phyloP scores from a whole-genome alignment of 2,329 filamentous ascomycete genomes.

The Ophiostoma populinum region DNA sequence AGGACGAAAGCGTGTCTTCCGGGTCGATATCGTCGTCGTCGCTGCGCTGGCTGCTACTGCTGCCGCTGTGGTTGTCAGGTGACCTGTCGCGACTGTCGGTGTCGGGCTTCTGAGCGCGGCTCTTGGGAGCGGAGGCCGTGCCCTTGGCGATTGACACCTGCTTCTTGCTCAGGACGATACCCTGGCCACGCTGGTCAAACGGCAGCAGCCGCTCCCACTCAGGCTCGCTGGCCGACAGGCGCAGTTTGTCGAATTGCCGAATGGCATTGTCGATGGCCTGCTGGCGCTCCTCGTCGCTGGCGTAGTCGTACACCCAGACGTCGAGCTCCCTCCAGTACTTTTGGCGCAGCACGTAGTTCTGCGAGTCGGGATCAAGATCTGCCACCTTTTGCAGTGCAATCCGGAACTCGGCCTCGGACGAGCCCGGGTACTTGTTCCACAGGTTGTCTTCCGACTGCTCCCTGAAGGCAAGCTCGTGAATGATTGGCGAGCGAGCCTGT shows the following conservation, averaged over 20 bases:
- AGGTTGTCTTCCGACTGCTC: slow-evolving; percentile 34
- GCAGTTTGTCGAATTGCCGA: slow-evolving; percentile 39
- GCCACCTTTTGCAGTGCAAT: slow-evolving; percentile 40
- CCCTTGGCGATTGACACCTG: slow-evolving; percentile 41
- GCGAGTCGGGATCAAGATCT: slow-evolving; percentile 27
- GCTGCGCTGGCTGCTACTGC: slow-evolving; percentile 6
- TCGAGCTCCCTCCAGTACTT: slow-evolving; percentile 46
- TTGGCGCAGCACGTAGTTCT: slow-evolving; percentile 39
- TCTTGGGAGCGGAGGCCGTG: slow-evolving; percentile 27
- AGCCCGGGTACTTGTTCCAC: slow-evolving; percentile 30
- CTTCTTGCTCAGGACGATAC: slow-evolving; percentile 43
- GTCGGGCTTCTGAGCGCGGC: slow-evolving; percentile 32
- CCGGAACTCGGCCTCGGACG: slow-evolving; percentile 33
- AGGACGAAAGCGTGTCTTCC: slow-evolving; percentile 9
- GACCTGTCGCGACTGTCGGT: too few relatives aligned
- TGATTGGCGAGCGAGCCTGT: slow-evolving; percentile 28
- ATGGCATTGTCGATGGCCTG: slow-evolving; percentile 44
- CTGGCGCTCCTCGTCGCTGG: slow-evolving; percentile 35
- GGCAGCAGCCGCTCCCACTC: slow-evolving; percentile 46
- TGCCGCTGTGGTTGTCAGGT: slow-evolving; percentile 22
- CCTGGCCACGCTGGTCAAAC: slow-evolving; percentile 38
- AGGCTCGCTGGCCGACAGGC: slow-evolving; percentile 35
- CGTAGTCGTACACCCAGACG: slow-evolving; percentile 44
- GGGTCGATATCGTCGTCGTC: slow-evolving; percentile 15
- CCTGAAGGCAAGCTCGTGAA: slow-evolving; percentile 42